Base-by-base conservation (phyloP, 306 rosid species). In the Glycine soja region DNA sequence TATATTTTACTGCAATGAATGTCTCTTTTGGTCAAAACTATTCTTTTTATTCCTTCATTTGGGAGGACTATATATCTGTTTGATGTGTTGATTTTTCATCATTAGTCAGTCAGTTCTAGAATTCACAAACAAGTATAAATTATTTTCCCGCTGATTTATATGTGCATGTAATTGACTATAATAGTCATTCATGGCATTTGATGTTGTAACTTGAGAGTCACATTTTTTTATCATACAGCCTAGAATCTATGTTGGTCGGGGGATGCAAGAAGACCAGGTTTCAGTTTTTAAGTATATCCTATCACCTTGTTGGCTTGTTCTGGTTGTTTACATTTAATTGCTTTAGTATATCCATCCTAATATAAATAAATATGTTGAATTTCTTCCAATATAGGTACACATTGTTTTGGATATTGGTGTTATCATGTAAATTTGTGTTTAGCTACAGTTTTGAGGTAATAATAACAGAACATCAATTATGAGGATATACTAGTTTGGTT, bases 391-490 rank as follows among this genome's bases (percentile, higher is more conserved):
- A 58, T 74, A 95, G 99, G 97, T 95, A 95, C 81, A 91, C 91
- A 32, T 64, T 95, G 47, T 95, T 95, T 73, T 95, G 99, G 99
- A 66, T 86, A 32, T 75, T 86, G 79, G 93, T 95, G 81, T 82
- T 95, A 51, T 83, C 82, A 16, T 84, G 95, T 78, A 95, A 95
- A 89, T 87, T 95, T 87, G 32, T 87, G 74, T 95, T 95, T 90
- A 95, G 97, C 93, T 95, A 95, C 88, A 80, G 83, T 84, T 93
- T 91, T 90, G 99, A 95, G 99, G 99, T 91, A 76, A 90, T 51
- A 51, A 73, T 50, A 77, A 65, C 52, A 8, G 32, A 24, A 80
- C 47, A 30, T 53, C 13, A 57, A 18, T 53, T 70, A 56, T 7
- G 52, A 24, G 30, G 14, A 3, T 48, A 70, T 7, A 11, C 14